Evolutionary conservation across 2,329 filamentous ascomycete genomes (phyloP).

Genomic region (Trichoderma simmonsii): DNA sequence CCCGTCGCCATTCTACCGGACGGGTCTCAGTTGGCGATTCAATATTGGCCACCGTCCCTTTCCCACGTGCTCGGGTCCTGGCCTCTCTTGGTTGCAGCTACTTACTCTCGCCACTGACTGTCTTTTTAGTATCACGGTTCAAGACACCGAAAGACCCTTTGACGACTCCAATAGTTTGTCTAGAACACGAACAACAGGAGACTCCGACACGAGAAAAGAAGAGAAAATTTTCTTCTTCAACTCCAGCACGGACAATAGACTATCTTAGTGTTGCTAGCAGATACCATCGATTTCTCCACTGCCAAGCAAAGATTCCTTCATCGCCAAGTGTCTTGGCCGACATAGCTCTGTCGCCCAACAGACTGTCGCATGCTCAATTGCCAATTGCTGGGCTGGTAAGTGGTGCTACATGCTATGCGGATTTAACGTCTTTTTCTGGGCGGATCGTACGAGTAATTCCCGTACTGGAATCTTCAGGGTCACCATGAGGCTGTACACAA

Average conservation of each 20-base stretch:
- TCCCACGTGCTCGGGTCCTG: not conserved
- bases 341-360: not conserved
- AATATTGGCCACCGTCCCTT: not conserved
- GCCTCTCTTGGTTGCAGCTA: not conserved
- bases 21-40: not conserved
- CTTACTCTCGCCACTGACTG: not conserved
- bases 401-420: not conserved
- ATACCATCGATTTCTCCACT: not conserved
- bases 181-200: not conserved
- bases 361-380: conserved; percentile 2
- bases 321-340: conserved; percentile 10
- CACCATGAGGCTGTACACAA: not conserved
- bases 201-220: not conserved
- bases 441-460: not conserved
- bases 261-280: not conserved
- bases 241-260: not conserved
- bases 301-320: not conserved
- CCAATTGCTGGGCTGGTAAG: not conserved
- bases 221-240: not conserved
- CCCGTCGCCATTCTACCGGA: not conserved
- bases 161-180: not conserved
- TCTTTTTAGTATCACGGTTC: not conserved
- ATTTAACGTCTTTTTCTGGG: not conserved
- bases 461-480: not conserved
- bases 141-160: not conserved